These are phyloP conservation scores for Scedosporium boydii DNA, from an alignment of 2,329 filamentous ascomycete genomes.

Conservation along the genomic window DNA sequence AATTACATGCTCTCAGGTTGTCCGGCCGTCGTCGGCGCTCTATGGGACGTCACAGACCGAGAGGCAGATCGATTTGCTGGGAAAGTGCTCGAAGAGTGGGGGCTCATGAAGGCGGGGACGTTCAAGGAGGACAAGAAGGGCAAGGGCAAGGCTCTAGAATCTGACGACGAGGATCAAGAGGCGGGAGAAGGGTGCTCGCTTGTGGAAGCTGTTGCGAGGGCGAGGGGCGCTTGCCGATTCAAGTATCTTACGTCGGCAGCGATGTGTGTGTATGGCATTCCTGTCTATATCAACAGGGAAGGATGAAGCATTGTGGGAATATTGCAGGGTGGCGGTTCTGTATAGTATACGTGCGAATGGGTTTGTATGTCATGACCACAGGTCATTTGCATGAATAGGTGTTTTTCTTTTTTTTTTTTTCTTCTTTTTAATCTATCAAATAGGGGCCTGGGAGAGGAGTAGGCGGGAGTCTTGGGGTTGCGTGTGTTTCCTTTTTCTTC, in stretches of 20 bases:
- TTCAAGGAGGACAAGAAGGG: slow-evolving; percentile 24
- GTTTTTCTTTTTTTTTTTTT: slow-evolving; percentile 4
- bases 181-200: slow-evolving; percentile 41
- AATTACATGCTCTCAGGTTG: slow-evolving; percentile 85
- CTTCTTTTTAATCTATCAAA: background rate
- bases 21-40: slow-evolving; percentile 79
- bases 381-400: background rate
- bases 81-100: slow-evolving; percentile 76
- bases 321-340: too few species aligned
- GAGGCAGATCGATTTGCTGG: slow-evolving; percentile 92
- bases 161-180: slow-evolving; percentile 10
- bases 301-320: slow-evolving; percentile 3
- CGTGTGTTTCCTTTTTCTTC: background rate
- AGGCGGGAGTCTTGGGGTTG: background rate
- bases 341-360: too few species aligned
- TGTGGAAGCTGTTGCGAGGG: slow-evolving; percentile 71
- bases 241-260: slow-evolving; percentile 89
- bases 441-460: background rate
- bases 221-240: slow-evolving; percentile 72
- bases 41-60: slow-evolving; percentile 97
- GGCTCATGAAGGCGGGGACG: slow-evolving; percentile 48
- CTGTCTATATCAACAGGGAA: slow-evolving; percentile 60
- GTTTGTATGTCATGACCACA: background rate
- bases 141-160: slow-evolving; percentile 18
- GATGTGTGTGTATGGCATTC: slow-evolving; percentile 89